phyloP scores from a whole-genome alignment of 192 early-diverging fungal genomes.

The Linnemannia zychae region DNA sequence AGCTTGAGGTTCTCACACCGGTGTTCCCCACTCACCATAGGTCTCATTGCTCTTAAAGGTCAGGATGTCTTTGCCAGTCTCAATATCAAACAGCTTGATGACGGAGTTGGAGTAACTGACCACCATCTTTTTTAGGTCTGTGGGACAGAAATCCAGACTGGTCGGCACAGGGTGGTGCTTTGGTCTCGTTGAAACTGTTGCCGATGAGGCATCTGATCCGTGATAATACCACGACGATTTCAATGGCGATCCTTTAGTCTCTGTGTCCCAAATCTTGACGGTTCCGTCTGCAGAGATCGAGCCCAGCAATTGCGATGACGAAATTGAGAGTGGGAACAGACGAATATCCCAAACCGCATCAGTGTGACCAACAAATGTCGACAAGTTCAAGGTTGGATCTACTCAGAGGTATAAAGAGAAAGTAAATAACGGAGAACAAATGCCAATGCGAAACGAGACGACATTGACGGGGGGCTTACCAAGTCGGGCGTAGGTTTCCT shows the following conservation, averaged over 20 bases:
- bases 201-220: slow-evolving; percentile 22
- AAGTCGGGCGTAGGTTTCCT: slow-evolving; percentile 68
- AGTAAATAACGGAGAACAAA: background rate
- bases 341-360: slow-evolving; percentile 90
- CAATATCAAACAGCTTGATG: slow-evolving; percentile 82
- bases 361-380: slow-evolving; percentile 83
- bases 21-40: slow-evolving; percentile 66
- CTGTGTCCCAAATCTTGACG: slow-evolving; percentile 85
- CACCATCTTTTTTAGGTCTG: slow-evolving; percentile 68
- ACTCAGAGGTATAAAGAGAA: background rate
- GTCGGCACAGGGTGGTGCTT: slow-evolving; percentile 65
- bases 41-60: slow-evolving; percentile 68
- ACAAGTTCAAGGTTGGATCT: slow-evolving; percentile 67
- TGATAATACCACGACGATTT: slow-evolving; percentile 64
- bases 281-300: slow-evolving; percentile 86
- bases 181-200: background rate
- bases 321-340: slow-evolving; percentile 68
- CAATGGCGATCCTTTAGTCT: slow-evolving; percentile 56
- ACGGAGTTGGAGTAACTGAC: slow-evolving; percentile 75
- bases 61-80: slow-evolving; percentile 73
- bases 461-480: slow-evolving; percentile 47
- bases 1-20: background rate
- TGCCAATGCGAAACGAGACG: background rate
- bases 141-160: slow-evolving; percentile 75
- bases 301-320: slow-evolving; percentile 68